Conservation (phyloP, 768 basidiomycete species). For the Lepiota venenata region DNA sequence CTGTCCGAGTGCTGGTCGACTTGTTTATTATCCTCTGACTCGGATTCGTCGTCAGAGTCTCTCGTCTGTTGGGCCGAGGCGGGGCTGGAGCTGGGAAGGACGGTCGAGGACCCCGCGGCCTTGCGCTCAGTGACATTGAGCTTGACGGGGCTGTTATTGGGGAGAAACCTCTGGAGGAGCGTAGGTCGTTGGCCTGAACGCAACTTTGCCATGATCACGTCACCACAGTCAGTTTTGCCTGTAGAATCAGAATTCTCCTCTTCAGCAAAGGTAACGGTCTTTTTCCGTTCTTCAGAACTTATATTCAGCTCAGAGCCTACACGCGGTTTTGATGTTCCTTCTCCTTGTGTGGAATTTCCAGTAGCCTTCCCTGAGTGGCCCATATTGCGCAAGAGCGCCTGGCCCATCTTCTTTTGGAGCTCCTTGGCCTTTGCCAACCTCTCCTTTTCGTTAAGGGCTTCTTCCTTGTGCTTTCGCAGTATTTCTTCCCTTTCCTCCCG, state of each 20-base stretch:
- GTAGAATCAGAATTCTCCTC: conserved; percentile 12
- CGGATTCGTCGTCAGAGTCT: conserved; percentile 75
- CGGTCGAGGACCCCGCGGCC: conserved; percentile 26
- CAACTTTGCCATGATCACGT: conserved; percentile 49
- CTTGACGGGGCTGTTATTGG: conserved; percentile 55
- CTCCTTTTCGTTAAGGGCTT: conserved; percentile 36
- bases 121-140: conserved; percentile 65
- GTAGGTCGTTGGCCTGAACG: conserved; percentile 33
- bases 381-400: conserved; percentile 51
- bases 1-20: conserved; percentile 13
- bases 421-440: conserved; percentile 40
- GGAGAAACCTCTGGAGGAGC: conserved; percentile 30
- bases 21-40: conserved; percentile 26
- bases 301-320: conserved; percentile 17
- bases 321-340: conserved; percentile 29
- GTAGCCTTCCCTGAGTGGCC: conserved; percentile 36
- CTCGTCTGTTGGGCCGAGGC: conserved; percentile 17
- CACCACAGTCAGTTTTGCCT: conserved; percentile 44
- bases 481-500: conserved; percentile 41
- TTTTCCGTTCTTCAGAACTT: conserved; percentile 40
- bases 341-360: conserved; percentile 28
- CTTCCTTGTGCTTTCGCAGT: conserved; percentile 49
- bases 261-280: conserved; percentile 65
- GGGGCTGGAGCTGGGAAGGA: conserved; percentile 14
- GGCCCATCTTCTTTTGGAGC: conserved; percentile 79